A percentile compares a stretch with the other conserved stretches of the same genome.
phyloP scores from a whole-genome alignment of 2,329 filamentous ascomycete genomes.

The Xylariaceae sp. region DNA sequence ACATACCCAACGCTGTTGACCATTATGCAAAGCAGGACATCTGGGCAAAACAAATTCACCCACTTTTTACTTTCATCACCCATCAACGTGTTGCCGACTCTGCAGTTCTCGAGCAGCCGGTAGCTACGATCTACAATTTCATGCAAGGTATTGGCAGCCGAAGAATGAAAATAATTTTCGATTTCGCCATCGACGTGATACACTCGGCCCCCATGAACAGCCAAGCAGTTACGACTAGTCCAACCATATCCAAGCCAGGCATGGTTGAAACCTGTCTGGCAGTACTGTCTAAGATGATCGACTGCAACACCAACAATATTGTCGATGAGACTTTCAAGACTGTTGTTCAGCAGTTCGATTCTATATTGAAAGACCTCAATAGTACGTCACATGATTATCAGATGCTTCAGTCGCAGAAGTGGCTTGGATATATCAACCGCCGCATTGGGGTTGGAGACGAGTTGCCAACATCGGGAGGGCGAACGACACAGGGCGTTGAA shows the following conservation, averaged over 20 bases:
- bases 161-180: conserved; percentile 8
- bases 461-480: conserved; percentile 8
- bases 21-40: conserved; percentile 11
- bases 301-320: conserved; percentile 36
- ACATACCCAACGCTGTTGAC: conserved; percentile 15
- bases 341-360: conserved; percentile 17
- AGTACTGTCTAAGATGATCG: conserved; percentile 35
- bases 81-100: conserved; percentile 36
- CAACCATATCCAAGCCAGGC: conserved; percentile 18
- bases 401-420: conserved; percentile 31
- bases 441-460: conserved; percentile 33
- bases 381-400: conserved; percentile 24
- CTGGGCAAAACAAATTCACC: conserved; percentile 31
- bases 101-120: conserved; percentile 38
- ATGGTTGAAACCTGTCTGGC: conserved; percentile 31
- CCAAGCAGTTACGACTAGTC: background rate
- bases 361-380: conserved; percentile 5
- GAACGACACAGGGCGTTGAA: conserved; percentile 6
- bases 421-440: conserved; percentile 32
- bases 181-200: conserved; percentile 3
- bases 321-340: conserved; percentile 29
- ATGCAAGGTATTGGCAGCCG: conserved; percentile 23
- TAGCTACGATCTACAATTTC: conserved; percentile 35
- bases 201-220: background rate
- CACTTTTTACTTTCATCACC: conserved; percentile 36